phyloP scores from a whole-genome alignment of 192 early-diverging fungal genomes.

The Backusella mclennaniae region DNA sequence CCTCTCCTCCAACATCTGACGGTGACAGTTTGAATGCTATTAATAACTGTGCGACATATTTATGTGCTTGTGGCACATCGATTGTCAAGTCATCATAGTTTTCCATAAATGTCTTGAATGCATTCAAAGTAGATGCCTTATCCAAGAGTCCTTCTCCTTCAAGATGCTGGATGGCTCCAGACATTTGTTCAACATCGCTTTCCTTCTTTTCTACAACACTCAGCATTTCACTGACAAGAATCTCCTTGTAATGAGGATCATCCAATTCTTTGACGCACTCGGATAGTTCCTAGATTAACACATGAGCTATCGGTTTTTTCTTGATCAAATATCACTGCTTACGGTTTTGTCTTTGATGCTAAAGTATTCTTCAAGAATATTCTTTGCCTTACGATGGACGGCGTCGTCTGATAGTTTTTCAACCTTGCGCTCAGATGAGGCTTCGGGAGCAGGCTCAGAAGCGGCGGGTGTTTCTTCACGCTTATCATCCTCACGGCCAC shows the following conservation, averaged over 20 bases:
- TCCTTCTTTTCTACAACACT: slow-evolving; percentile 26
- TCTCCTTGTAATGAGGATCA: slow-evolving; percentile 6
- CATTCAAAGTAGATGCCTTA: slow-evolving; percentile 15
- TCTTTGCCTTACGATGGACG: slow-evolving; percentile 28
- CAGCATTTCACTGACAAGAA: slow-evolving; percentile 23
- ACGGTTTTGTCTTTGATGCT: slow-evolving; percentile 27
- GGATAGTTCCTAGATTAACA: slow-evolving; percentile 7
- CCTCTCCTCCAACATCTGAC: slow-evolving; percentile 1
- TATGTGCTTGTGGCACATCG: slow-evolving; percentile 37
- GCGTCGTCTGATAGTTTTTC: slow-evolving; percentile 16
- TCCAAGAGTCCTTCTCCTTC: slow-evolving; percentile 17
- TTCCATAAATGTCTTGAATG: slow-evolving; percentile 32
- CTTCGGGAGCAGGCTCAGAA: background rate
- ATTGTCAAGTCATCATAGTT: slow-evolving; percentile 36
- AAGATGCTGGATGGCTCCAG: background rate
- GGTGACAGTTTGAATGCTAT: background rate
- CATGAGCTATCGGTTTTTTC: too few relatives aligned
- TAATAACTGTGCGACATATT: slow-evolving; percentile 27
- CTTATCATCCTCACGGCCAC: slow-evolving; percentile 22
- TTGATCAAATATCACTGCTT: background rate
- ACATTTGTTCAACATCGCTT: slow-evolving; percentile 15
- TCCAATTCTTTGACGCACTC: slow-evolving; percentile 29
- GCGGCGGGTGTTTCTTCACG: slow-evolving; percentile 20
- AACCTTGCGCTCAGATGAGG: background rate
- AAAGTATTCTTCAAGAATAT: slow-evolving; percentile 36